Evolutionary conservation across 1,284 basidiomycete genomes (phyloP).

Genomic region (Heterobasidion parviporum): DNA sequence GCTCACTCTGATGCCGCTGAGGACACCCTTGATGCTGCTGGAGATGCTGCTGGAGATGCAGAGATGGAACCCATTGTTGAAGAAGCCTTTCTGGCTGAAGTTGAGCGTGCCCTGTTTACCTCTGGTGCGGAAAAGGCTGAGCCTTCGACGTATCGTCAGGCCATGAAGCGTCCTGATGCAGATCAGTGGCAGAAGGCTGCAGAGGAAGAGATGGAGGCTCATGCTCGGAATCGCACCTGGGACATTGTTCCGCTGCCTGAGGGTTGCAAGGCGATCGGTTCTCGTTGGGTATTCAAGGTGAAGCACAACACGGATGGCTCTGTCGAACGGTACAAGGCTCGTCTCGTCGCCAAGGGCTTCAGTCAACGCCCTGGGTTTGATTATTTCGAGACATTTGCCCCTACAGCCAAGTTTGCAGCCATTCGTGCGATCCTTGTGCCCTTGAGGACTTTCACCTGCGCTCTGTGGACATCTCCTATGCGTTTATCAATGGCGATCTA

Average conservation of each 20-base stretch:
- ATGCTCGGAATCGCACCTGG: constrained; percentile 21
- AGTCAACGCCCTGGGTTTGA: constrained; percentile 28
- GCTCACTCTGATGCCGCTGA: too few species aligned
- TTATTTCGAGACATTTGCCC: constrained; percentile 27
- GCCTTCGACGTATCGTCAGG: neutral
- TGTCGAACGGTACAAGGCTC: constrained; percentile 16
- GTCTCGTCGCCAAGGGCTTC: constrained; percentile 33
- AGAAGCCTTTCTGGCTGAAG: neutral
- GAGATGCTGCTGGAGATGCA: too few species aligned
- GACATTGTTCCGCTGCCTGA: constrained; percentile 14
- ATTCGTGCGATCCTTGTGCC: constrained; percentile 20
- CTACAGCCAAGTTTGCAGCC: constrained; percentile 19
- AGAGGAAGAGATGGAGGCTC: constrained; percentile 18
- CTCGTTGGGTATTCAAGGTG: constrained; percentile 24
- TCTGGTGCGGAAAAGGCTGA: neutral
- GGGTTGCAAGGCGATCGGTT: constrained; percentile 16
- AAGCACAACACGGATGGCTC: constrained; percentile 11
- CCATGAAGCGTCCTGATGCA: neutral
- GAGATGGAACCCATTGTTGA: neutral
- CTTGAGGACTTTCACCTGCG: constrained; percentile 6
- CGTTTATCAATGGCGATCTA: constrained; percentile 18
- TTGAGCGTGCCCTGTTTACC: too few species aligned
- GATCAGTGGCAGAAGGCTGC: neutral
- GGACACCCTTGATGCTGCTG: too few species aligned
- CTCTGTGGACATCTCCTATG: constrained; percentile 17